phyloP scores from a whole-genome alignment of 148 eudicot species.

The Nepenthes gracilis region DNA sequence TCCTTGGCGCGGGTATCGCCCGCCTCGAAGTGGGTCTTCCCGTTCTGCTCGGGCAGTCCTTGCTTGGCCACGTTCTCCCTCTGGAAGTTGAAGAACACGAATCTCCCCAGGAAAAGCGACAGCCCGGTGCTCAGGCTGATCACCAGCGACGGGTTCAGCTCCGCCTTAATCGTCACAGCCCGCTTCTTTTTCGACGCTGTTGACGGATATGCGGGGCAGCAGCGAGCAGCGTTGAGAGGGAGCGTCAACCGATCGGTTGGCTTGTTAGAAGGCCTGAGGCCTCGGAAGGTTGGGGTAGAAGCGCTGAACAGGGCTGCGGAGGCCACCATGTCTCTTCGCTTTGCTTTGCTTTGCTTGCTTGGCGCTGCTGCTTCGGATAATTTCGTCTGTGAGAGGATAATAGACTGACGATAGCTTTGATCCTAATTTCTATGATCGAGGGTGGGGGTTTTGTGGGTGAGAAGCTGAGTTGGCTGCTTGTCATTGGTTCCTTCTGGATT shows the following conservation, averaged over 20 bases:
- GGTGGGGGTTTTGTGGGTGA: neutral
- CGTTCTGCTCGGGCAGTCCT: constrained; percentile 76
- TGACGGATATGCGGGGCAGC: too few species aligned
- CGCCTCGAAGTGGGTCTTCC: constrained; percentile 72
- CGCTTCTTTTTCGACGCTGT: neutral
- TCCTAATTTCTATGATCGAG: neutral
- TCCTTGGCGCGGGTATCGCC: constrained; percentile 77
- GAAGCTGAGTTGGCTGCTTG: constrained; percentile 22
- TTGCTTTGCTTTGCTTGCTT: neutral
- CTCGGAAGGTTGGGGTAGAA: constrained; percentile 41
- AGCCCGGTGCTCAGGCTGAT: constrained; percentile 82
- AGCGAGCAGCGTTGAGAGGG: neutral
- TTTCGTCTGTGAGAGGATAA: too few species aligned
- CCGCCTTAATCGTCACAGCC: constrained; percentile 24
- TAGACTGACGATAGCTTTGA: too few species aligned
- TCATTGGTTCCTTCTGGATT: constrained; percentile 33
- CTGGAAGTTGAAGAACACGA: constrained; percentile 89
- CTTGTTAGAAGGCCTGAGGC: constrained; percentile 38
- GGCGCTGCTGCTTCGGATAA: too few species aligned
- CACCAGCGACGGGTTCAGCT: constrained; percentile 61
- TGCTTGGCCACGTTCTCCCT: constrained; percentile 87
- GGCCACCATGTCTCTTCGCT: constrained; percentile 15
- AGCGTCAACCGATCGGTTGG: constrained; percentile 11
- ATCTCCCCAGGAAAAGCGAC: constrained; percentile 72
- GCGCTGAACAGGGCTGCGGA: constrained; percentile 23